Conservation (phyloP, 2,329 filamentous ascomycete species). For the Dothideomycetes sp. region DNA sequence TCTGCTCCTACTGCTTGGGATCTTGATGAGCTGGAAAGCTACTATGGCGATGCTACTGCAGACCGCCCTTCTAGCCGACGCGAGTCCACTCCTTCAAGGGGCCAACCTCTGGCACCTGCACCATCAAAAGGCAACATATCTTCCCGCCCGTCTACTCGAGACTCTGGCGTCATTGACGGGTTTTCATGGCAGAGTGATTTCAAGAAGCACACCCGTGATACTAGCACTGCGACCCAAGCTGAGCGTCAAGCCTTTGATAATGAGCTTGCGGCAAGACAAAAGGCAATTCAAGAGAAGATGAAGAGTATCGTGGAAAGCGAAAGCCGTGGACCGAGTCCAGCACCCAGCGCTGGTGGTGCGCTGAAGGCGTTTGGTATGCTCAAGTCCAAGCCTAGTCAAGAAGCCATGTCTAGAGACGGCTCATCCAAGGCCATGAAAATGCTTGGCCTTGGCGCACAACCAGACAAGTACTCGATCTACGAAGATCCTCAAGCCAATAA, state of each 20-base stretch:
- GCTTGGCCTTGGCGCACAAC: constrained; percentile 38
- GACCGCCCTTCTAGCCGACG: constrained; percentile 23
- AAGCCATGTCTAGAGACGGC: constrained; percentile 43
- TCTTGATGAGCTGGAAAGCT: constrained; percentile 37
- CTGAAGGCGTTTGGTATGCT: constrained; percentile 54
- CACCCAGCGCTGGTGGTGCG: constrained; percentile 24
- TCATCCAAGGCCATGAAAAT: constrained; percentile 41
- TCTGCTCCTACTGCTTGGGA: constrained; percentile 45
- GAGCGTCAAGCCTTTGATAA: constrained; percentile 62
- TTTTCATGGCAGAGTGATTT: constrained; percentile 40
- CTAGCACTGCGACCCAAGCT: constrained; percentile 40
- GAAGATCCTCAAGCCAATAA: neutral
- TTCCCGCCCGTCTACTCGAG: constrained; percentile 7
- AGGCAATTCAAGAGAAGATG: constrained; percentile 61
- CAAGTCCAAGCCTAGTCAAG: constrained; percentile 55
- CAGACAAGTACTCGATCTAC: neutral
- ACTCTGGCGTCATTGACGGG: constrained; percentile 12
- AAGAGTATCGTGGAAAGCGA: constrained; percentile 59
- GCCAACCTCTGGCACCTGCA: constrained; percentile 7
- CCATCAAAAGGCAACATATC: constrained; percentile 6
- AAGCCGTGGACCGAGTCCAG: constrained; percentile 23
- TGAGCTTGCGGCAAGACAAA: constrained; percentile 59
- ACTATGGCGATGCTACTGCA: constrained; percentile 24
- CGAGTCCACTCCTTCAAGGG: constrained; percentile 13
- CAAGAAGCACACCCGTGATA: constrained; percentile 34